Evolutionary conservation across 1,139 yeast species (phyloP), one percentile per base, ranked within the genome.

Genomic region (Suhomyces choctaworum): DNA sequence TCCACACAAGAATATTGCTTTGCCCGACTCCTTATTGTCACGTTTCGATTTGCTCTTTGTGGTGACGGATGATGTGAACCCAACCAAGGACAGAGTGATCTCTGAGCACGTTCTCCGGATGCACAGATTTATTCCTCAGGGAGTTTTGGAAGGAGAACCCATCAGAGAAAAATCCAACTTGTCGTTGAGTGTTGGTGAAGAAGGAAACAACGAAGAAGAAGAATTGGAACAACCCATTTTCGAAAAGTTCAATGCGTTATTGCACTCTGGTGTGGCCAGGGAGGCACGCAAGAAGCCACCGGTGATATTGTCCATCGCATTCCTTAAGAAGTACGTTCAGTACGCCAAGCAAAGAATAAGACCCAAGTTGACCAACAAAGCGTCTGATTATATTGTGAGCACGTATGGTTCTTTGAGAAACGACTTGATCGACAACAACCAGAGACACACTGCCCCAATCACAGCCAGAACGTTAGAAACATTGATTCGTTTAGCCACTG

Each of bases 391-490:
- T 54, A 89, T 92, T 52, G 94, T 89, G 16, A 74, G 75, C 34
- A 79, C 86, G 6, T 92, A 92, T 56, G 72, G 96, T 1, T 79
- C 82, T 9, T 72, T 92, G 47, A 77, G 99, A 66, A 89, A 89
- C 55, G 95, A 90, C 50, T 79, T 80, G 36, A 69, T 80, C 35
- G 83, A 79, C 31, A 75, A 71, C 44, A 82, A 81, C 50, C 86
- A 82, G 56, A 76, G 92, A 41, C 80, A 86, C 49, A 89, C 97
- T 3, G 85, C 96, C 1, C 98, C 99, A 25, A 88, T 94, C 47
- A 92, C 99, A 3, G 96, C 98, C 15, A 87, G 99, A 80, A 94
- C 98, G 3, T 71, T 92, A 50, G 99, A 92, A 65, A 92, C 99
- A 0, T 72, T 92, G 50, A 92, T 92, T 58, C 95, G 99, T 70